These are phyloP conservation scores for Coemansia sp. DNA, from an alignment of 192 early-diverging fungal species.

Conservation along the genomic window DNA sequence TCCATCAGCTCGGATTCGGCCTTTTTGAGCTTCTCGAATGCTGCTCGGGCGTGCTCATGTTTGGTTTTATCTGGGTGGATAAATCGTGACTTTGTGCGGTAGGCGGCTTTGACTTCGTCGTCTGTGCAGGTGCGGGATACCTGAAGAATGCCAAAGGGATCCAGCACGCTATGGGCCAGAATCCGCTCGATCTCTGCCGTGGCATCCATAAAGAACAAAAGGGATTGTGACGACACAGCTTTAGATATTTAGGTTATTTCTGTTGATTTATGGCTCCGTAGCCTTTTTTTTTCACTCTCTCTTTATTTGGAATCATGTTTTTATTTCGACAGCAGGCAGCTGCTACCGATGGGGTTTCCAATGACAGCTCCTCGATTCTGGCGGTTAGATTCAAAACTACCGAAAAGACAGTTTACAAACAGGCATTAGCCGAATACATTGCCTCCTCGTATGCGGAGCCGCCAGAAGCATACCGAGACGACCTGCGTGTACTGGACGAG, in stretches of 20 bases:
- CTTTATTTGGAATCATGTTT: conserved; percentile 21
- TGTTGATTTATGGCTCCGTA: neutral
- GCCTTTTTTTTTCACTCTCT: conserved; percentile 1
- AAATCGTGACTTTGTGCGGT: conserved; percentile 37
- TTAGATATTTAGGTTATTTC: neutral
- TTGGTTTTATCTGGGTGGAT: conserved; percentile 48
- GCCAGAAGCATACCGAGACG: conserved; percentile 79
- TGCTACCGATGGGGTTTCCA: conserved; percentile 25
- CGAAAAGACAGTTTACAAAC: conserved; percentile 31
- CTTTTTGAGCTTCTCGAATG: conserved; percentile 40
- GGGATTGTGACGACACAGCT: conserved; percentile 1
- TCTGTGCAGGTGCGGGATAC: conserved; percentile 24
- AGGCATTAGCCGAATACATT: conserved; percentile 65
- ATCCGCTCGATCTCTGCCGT: conserved; percentile 40
- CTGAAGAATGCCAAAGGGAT: conserved; percentile 40
- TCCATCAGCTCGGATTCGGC: conserved; percentile 48
- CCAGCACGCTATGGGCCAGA: conserved; percentile 22
- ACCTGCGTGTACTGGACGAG: conserved; percentile 78
- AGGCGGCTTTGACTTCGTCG: conserved; percentile 35
- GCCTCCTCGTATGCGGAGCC: conserved; percentile 79
- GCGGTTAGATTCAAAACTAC: conserved; percentile 43
- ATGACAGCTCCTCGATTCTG: conserved; percentile 35
- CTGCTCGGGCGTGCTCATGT: conserved; percentile 37
- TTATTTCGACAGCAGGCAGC: conserved; percentile 24
- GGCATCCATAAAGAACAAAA: conserved; percentile 5